Conservation (phyloP, 352 stramenopile genomes). For the Pythium plurisporium region DNA sequence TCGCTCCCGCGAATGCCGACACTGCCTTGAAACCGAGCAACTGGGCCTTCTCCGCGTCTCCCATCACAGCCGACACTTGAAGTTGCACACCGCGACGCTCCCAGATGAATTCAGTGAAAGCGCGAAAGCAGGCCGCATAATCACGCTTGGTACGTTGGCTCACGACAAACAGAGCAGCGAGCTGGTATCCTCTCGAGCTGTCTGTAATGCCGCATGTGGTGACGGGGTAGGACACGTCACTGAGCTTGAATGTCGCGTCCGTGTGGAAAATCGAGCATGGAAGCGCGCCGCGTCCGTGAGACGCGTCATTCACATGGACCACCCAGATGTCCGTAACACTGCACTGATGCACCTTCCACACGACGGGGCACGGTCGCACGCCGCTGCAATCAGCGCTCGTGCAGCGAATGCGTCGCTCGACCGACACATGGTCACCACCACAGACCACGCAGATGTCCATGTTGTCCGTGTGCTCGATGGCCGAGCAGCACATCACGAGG, state of each 20-base stretch:
- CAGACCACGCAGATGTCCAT: neutral
- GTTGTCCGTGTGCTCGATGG: neutral
- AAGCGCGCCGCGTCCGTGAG: neutral
- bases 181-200: neutral
- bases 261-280: constrained; percentile 7
- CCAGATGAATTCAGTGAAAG: neutral
- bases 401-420: neutral
- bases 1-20: neutral
- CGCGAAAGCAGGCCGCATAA: neutral
- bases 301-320: neutral
- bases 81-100: neutral
- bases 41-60: neutral
- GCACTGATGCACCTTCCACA: constrained; percentile 4
- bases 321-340: neutral
- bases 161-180: neutral
- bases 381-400: neutral
- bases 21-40: neutral
- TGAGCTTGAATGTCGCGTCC: constrained; percentile 5
- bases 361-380: neutral
- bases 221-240: neutral
- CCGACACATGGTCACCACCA: neutral
- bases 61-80: neutral
- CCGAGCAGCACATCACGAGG: constrained; percentile 5
- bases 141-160: neutral
- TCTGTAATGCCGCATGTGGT: neutral